These are phyloP conservation scores for Penstemon barbatus DNA, from an alignment of 257 asterid species.

Conservation along the genomic window DNA sequence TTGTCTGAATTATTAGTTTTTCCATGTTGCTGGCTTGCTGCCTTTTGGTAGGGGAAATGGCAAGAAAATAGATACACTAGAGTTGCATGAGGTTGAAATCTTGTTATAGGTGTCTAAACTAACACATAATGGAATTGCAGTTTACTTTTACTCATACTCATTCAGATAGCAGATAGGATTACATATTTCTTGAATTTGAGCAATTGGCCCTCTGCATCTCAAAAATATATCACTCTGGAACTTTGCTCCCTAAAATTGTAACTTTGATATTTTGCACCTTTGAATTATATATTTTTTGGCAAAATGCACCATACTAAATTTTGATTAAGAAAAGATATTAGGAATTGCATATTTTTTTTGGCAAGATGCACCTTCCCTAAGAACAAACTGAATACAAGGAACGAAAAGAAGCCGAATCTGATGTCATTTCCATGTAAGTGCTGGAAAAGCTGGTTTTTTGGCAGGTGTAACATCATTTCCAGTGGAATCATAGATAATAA, in stretches of 20 bases:
- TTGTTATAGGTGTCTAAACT: not conserved
- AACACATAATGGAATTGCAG: not conserved
- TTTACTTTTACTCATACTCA: not conserved
- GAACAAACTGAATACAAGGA: not conserved
- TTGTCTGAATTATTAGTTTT: slow-evolving; percentile 10
- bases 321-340: too few relatives aligned
- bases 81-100: slow-evolving; percentile 10
- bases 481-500: slow-evolving; percentile 64
- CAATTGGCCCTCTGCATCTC: too few relatives aligned
- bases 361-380: too few relatives aligned
- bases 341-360: too few relatives aligned
- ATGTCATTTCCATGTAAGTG: slow-evolving; percentile 60
- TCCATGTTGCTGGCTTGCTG: not conserved
- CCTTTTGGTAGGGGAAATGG: slow-evolving; percentile 4
- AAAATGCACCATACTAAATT: too few relatives aligned
- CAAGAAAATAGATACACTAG: not conserved
- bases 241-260: too few relatives aligned
- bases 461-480: slow-evolving; percentile 52
- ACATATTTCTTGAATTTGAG: not conserved
- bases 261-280: too few relatives aligned
- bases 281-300: too few relatives aligned
- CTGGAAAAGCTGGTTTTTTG: slow-evolving; percentile 42
- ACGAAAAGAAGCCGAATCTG: not conserved
- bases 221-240: too few relatives aligned
- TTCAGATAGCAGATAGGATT: not conserved